Percentiles rank a stretch among this genome's conserved stretches.
Evolutionary conservation across 1,284 basidiomycete genomes (phyloP).

Genomic region (Trametes hirsuta): DNA sequence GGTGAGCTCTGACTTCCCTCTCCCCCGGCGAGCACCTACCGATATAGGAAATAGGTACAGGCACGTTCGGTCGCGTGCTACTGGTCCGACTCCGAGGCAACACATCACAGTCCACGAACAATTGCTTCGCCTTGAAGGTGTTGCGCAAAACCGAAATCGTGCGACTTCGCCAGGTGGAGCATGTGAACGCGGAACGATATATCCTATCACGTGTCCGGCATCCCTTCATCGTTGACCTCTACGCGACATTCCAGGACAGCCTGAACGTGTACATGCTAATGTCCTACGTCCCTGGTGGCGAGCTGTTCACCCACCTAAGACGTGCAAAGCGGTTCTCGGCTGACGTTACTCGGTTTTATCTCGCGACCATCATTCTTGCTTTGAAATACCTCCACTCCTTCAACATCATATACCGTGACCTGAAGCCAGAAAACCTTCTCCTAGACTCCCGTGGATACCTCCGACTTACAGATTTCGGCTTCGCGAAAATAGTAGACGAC

Average conservation of each 20-base stretch:
- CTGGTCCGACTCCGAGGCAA: slow-evolving; percentile 72
- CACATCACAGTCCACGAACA: slow-evolving; percentile 50
- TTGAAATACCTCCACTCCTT: slow-evolving; percentile 97
- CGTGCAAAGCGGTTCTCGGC: slow-evolving; percentile 95
- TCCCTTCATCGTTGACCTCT: slow-evolving; percentile 85
- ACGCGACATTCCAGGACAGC: slow-evolving; percentile 95
- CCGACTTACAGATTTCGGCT: slow-evolving; percentile 97
- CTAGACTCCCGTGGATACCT: slow-evolving; percentile 95
- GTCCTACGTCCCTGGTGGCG: slow-evolving; percentile 97
- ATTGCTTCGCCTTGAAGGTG: slow-evolving; percentile 92
- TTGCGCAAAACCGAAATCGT: slow-evolving; percentile 93
- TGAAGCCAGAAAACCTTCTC: slow-evolving; percentile 97
- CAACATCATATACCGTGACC: slow-evolving; percentile 98
- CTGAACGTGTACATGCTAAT: slow-evolving; percentile 98
- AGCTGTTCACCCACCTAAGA: slow-evolving; percentile 93
- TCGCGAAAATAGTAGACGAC: slow-evolving; percentile 98
- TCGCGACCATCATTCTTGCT: slow-evolving; percentile 95
- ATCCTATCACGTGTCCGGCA: slow-evolving; percentile 88
- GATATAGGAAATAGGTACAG: slow-evolving; percentile 65
- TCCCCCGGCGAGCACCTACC: background rate
- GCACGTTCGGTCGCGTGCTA: slow-evolving; percentile 92
- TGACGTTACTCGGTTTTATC: slow-evolving; percentile 98
- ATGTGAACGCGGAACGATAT: slow-evolving; percentile 96
- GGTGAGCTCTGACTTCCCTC: slow-evolving; percentile 47
- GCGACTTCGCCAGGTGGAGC: slow-evolving; percentile 95